Conservation (phyloP, 495 filamentous ascomycete species). For the Pseudevernia furfuracea region DNA sequence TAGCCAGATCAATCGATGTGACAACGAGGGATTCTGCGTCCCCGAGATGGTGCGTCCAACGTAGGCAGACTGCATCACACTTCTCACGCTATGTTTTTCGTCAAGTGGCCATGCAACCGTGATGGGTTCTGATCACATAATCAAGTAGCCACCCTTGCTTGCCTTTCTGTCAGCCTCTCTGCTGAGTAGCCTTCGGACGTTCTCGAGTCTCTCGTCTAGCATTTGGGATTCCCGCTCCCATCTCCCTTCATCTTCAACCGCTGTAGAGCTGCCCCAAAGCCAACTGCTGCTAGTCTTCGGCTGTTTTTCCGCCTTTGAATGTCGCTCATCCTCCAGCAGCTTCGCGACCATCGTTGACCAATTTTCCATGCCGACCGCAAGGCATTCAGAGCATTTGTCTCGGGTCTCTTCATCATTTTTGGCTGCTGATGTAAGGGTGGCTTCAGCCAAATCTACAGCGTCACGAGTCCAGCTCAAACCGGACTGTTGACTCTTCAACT, state of each 20-base stretch:
- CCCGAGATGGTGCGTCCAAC: not conserved
- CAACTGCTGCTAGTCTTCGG: constrained; percentile 39
- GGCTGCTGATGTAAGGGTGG: constrained; percentile 19
- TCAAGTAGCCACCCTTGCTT: not conserved
- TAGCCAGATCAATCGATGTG: not conserved
- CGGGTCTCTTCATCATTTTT: constrained; percentile 40
- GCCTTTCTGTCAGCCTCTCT: constrained; percentile 13
- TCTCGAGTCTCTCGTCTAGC: constrained; percentile 21
- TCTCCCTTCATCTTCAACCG: constrained; percentile 13
- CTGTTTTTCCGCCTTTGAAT: constrained; percentile 32
- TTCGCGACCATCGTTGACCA: constrained; percentile 62
- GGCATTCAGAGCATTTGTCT: constrained; percentile 61
- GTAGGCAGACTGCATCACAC: not conserved
- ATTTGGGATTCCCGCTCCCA: constrained; percentile 22
- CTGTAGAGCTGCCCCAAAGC: constrained; percentile 38
- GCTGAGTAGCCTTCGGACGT: constrained; percentile 14
- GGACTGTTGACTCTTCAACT: constrained; percentile 40
- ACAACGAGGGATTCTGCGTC: not conserved
- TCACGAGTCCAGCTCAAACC: constrained; percentile 82
- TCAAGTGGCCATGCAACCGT: not conserved
- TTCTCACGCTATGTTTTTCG: not conserved
- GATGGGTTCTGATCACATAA: not conserved
- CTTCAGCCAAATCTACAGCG: constrained; percentile 62
- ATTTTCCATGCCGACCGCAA: constrained; percentile 62
- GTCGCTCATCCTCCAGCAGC: constrained; percentile 46